Evolutionary conservation across 306 rosid species (phyloP), one percentile per base, ranked within the genome.

Genomic region (Abrus pulchellus): DNA sequence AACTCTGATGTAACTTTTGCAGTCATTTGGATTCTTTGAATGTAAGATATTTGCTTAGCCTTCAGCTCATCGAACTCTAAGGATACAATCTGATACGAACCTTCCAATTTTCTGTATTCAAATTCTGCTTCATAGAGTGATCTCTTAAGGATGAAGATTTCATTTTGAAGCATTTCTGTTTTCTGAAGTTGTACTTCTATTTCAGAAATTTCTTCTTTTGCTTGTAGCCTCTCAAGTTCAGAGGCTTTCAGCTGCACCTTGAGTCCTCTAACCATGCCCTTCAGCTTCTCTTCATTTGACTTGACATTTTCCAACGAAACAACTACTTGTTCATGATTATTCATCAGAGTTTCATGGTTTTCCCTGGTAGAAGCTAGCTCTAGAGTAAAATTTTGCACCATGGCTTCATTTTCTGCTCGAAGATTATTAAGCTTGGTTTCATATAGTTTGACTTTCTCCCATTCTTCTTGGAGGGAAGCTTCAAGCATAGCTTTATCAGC

Each of bases 401-500:
- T 80, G 61, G 71, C 60, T 67, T 86, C 86, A 62, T 76, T 36
- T 75, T 86, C 86, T 38, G 59, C 78, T 68, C 3, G 83, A 49
- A 77, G 75, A n/a, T 43, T 66, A 38, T 80, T 69, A 34, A 84
- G 61, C 77, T 79, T 66, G 75, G 80, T 65, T 82, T 83, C 86
- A 68, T 53, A 74, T 50, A 69, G 5, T 54, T 59, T 65, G 10
- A 80, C 44, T 68, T 82, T 80, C 20, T 75, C 85, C 74, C 86
- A 72, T 41, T 82, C 75, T 80, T 85, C 86, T 74, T 87, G 88
- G 45, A 87, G 84, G 72, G 84, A 74, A 68, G 88, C 69, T 79
- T 89, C 85, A 55, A 82, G 72, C 55, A 68, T 43, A 32, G 62
- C 77, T 71, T 81, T 87, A 9, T 86, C 92, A 62, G 79, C 80